Conservation (phyloP, 2,329 filamentous ascomycete species). For the Microdochium nivale region DNA sequence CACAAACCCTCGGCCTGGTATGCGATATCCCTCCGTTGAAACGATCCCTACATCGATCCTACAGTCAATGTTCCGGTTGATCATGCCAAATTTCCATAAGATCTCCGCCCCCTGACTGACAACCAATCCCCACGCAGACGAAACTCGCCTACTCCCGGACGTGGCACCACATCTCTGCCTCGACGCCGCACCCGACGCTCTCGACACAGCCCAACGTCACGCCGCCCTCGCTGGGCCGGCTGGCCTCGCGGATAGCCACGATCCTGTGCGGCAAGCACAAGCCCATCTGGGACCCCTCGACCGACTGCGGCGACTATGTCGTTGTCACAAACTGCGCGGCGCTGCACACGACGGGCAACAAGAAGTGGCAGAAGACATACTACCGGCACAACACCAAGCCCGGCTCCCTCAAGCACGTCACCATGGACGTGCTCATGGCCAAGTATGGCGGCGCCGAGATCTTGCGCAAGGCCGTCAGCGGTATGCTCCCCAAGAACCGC, state of each 20-base stretch:
- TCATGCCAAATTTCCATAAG: constrained; percentile 3
- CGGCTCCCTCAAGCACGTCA: constrained; percentile 77
- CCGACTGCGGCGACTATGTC: constrained; percentile 98
- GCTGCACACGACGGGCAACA: constrained; percentile 82
- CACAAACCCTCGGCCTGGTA: constrained; percentile 71
- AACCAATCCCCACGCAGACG: constrained; percentile 48
- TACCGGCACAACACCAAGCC: constrained; percentile 90
- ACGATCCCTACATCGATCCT: constrained; percentile 1
- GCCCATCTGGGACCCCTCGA: constrained; percentile 93
- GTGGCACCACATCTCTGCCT: constrained; percentile 84
- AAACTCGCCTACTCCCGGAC: constrained; percentile 91
- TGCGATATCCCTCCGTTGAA: constrained; percentile 16
- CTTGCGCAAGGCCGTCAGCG: constrained; percentile 81
- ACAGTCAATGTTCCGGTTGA: not conserved
- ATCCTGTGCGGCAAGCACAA: constrained; percentile 98
- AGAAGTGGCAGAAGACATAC: constrained; percentile 90
- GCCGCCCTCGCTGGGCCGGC: constrained; percentile 75
- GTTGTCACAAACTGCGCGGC: constrained; percentile 86
- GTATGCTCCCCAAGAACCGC: constrained; percentile 97
- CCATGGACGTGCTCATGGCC: constrained; percentile 89
- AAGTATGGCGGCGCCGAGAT: constrained; percentile 94
- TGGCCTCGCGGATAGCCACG: constrained; percentile 79
- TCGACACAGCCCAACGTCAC: constrained; percentile 49
- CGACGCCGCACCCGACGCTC: constrained; percentile 52
- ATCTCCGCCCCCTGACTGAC: constrained; percentile 1